Base-by-base conservation (phyloP, 129 eudicot species). In the Kitagawia praeruptora region DNA sequence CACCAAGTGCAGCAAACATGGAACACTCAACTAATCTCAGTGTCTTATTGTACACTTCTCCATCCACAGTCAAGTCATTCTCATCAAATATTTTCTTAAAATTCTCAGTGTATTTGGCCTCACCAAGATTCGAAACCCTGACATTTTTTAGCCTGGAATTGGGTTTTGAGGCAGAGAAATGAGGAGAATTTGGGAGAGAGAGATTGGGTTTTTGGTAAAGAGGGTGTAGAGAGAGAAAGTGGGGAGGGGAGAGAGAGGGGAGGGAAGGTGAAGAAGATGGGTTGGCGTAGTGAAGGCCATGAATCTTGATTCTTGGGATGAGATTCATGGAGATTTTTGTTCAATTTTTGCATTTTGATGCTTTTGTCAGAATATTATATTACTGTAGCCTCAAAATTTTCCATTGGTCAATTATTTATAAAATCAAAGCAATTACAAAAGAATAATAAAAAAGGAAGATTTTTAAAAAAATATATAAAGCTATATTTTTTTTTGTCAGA, bases 1-100 rank as follows among this genome's bases (percentile, higher is more conserved):
- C 98, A 83, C 93, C 93, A 81, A 94, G 92, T 75, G 97, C 96
- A 76, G 97, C 93, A 83, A 94, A 94, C 97, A 94, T 94, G 4
- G 97, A 87, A 67, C 98, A 91, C 83, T 94, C 98, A 41, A 94
- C 98, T 86, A 94, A 85, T 87, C 97, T 89, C 82, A 91, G 81
- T 5, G 97, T 91, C 85, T 84, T 91, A 85, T 91, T 87, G 58
- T 91, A 94, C 76, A 84, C 91, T 34, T 84, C 88, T 12, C 98
- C 93, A 38, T 87, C 89, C 73, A 77, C 80, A 3, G 89, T 92
- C 78, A 94, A 85, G 78, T 91, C 90, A 58, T 89, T n/a, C 0
- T 8, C 82, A 45, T 77, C 78, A 38, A 27, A 25, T 4, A 44
- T 28, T 34, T 83, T 64, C 13, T 81, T 84, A 38, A 77, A 80